These are phyloP conservation scores for Termitomyces sp. DNA, from an alignment of 1,284 basidiomycete genomes.

Conservation along the genomic window DNA sequence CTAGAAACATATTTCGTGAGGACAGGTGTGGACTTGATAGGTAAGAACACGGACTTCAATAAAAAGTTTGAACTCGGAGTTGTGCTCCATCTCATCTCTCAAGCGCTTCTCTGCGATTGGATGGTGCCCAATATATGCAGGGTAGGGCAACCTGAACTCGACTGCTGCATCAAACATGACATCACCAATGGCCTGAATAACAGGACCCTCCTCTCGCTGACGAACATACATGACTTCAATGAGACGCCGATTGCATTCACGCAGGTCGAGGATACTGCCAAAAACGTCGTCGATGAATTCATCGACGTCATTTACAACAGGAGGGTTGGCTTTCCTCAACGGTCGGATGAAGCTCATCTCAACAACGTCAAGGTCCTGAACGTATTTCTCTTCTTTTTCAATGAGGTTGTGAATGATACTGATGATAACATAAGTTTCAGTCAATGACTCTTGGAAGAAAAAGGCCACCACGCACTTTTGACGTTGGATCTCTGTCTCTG, in stretches of 20 bases:
- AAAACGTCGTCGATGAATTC: conserved; percentile 87
- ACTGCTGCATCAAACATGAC: conserved; percentile 88
- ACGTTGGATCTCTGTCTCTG: conserved; percentile 75
- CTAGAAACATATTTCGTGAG: conserved; percentile 23
- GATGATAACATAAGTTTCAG: conserved; percentile 33
- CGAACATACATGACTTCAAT: conserved; percentile 85
- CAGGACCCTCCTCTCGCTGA: conserved; percentile 81
- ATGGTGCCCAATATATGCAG: conserved; percentile 79
- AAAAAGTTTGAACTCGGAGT: conserved; percentile 79
- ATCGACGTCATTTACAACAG: conserved; percentile 68
- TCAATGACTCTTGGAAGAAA: not conserved
- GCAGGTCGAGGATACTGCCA: conserved; percentile 79
- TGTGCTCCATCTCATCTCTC: conserved; percentile 80
- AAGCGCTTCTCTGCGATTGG: conserved; percentile 83
- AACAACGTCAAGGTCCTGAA: conserved; percentile 83
- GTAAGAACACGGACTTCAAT: conserved; percentile 57
- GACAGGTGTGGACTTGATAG: not conserved
- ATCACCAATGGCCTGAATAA: conserved; percentile 86
- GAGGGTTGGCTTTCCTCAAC: conserved; percentile 64
- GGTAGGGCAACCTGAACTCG: conserved; percentile 85
- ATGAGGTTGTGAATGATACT: conserved; percentile 93
- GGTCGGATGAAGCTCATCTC: conserved; percentile 83
- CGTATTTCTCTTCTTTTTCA: conserved; percentile 86
- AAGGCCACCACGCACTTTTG: conserved; percentile 70
- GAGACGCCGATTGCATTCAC: conserved; percentile 76